These are phyloP conservation scores for Thyridium curvatum DNA, from an alignment of 2,329 filamentous ascomycete species.

Conservation along the genomic window DNA sequence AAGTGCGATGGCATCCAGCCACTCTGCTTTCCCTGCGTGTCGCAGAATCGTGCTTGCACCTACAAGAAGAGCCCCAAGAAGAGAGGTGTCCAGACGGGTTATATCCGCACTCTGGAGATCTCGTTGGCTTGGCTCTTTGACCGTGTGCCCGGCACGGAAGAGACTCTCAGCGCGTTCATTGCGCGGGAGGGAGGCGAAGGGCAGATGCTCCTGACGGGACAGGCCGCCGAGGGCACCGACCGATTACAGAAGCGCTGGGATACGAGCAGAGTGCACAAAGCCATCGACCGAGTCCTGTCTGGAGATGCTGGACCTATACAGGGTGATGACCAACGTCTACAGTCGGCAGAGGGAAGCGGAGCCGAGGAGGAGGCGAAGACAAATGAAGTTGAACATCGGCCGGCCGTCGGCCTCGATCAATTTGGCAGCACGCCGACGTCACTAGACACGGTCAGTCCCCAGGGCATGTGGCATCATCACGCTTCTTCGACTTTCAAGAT, in stretches of 20 bases:
- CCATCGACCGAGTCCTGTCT: slow-evolving; percentile 57
- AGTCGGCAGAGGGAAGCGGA: slow-evolving; percentile 22
- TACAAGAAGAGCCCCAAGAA: slow-evolving; percentile 72
- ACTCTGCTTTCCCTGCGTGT: slow-evolving; percentile 59
- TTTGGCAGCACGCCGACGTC: not conserved
- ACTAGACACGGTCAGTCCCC: not conserved
- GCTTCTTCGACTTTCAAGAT: too few relatives aligned
- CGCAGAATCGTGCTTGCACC: slow-evolving; percentile 58
- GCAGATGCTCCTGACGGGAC: slow-evolving; percentile 39
- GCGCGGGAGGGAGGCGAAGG: slow-evolving; percentile 32
- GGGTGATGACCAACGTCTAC: slow-evolving; percentile 20
- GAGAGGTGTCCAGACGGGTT: slow-evolving; percentile 72
- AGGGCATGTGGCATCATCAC: not conserved
- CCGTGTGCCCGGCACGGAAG: slow-evolving; percentile 53
- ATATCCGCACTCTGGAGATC: slow-evolving; percentile 67
- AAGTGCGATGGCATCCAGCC: slow-evolving; percentile 68
- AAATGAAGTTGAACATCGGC: not conserved
- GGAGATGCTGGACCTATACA: slow-evolving; percentile 25
- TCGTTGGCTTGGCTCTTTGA: slow-evolving; percentile 62
- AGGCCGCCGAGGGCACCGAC: slow-evolving; percentile 46
- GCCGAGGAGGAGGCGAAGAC: slow-evolving; percentile 19
- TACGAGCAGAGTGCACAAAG: slow-evolving; percentile 53
- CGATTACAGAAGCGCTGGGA: slow-evolving; percentile 57
- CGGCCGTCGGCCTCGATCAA: not conserved
- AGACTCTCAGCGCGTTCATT: slow-evolving; percentile 48